Conservation (phyloP, 495 filamentous ascomycete species). For the Bacidia gigantensis region DNA sequence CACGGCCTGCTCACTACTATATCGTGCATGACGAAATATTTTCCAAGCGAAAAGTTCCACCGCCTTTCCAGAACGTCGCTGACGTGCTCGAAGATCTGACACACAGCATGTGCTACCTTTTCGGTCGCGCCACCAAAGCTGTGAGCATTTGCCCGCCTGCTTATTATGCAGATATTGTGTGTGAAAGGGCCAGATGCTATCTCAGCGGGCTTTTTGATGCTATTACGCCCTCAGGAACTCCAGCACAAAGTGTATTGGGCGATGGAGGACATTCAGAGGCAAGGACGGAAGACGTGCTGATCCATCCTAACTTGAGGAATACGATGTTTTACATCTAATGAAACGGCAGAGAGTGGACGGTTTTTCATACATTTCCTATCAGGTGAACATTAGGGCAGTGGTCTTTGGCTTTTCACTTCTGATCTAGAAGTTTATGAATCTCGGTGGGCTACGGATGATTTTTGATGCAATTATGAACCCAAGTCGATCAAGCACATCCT, state of each 20-base stretch:
- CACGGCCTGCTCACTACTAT: conserved; percentile 63
- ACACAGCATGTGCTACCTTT: conserved; percentile 60
- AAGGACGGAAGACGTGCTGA: not conserved
- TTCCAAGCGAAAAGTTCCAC: conserved; percentile 5
- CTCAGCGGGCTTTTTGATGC: not conserved
- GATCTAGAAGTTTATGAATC: too few relatives aligned
- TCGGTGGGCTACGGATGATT: too few relatives aligned
- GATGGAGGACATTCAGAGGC: too few relatives aligned
- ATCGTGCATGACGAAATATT: conserved; percentile 66
- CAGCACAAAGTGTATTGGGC: too few relatives aligned
- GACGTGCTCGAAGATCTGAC: conserved; percentile 35
- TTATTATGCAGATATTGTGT: conserved; percentile 64
- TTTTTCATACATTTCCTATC: too few relatives aligned
- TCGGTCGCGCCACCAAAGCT: conserved; percentile 61
- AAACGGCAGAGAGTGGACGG: too few relatives aligned
- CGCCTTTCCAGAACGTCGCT: conserved; percentile 18
- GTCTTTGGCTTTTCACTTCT: too few relatives aligned
- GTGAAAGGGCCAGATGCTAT: conserved; percentile 25
- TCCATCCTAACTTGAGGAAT: not conserved
- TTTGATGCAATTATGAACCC: too few relatives aligned
- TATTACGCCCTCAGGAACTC: not conserved
- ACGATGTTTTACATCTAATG: not conserved
- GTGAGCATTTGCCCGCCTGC: conserved; percentile 61
- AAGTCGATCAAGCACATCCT: too few relatives aligned
- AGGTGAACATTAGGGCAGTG: too few relatives aligned